Conservation (phyloP, 176 grass and related monocot species). For the Chrysopogon serrulatus region DNA sequence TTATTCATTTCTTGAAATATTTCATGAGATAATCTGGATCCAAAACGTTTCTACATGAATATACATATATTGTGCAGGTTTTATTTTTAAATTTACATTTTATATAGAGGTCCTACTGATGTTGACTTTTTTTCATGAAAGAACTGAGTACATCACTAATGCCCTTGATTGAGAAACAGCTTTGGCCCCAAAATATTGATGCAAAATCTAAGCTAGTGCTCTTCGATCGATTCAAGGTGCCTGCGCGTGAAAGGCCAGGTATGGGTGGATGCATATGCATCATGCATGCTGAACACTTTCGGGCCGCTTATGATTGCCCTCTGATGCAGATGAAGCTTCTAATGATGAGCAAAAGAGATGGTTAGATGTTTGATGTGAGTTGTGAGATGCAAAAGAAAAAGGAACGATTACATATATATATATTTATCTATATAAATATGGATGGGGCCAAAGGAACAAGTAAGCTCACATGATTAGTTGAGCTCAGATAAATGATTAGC, state of each 20-base stretch:
- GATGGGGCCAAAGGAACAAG: slow-evolving; percentile 50
- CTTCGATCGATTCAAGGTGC: slow-evolving; percentile 32
- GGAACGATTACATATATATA: neutral
- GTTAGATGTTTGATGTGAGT: slow-evolving; percentile 23
- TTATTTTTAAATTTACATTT: neutral
- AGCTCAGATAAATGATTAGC: slow-evolving; percentile 75
- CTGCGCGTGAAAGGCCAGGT: slow-evolving; percentile 39
- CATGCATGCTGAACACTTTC: slow-evolving; percentile 49
- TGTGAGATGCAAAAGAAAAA: slow-evolving; percentile 27
- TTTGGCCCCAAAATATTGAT: slow-evolving; percentile 42
- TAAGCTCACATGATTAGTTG: slow-evolving; percentile 93
- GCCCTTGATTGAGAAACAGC: slow-evolving; percentile 11
- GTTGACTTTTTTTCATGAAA: neutral
- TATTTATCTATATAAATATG: neutral
- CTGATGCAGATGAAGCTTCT: slow-evolving; percentile 50
- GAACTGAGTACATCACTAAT: neutral
- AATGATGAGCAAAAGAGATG: slow-evolving; percentile 45
- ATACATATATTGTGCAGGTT: neutral
- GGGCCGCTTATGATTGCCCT: slow-evolving; percentile 58
- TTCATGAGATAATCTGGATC: neutral
- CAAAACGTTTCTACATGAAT: no score
- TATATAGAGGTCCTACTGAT: neutral
- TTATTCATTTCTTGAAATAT: neutral
- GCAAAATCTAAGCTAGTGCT: slow-evolving; percentile 59
- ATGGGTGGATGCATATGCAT: slow-evolving; percentile 35